Percentiles rank a stretch among this genome's conserved stretches.
Conservation (phyloP, 2,329 filamentous ascomycete species). For the Exophiala spinifera region DNA sequence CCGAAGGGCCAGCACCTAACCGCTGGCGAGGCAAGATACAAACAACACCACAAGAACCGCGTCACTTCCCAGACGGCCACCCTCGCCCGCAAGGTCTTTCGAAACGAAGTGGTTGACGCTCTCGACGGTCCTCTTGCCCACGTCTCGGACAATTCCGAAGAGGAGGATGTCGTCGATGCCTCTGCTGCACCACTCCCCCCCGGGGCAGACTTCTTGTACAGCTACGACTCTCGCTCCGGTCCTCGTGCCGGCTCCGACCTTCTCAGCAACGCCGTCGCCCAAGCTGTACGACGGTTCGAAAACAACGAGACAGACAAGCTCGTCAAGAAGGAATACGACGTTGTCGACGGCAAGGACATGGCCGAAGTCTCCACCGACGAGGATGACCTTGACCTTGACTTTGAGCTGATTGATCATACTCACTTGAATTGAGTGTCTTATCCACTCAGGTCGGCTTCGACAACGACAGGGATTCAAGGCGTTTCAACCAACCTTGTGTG, state of each 20-base stretch:
- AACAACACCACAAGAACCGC: conserved; percentile 18
- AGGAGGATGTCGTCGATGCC: conserved; percentile 35
- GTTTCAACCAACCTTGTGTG: background rate
- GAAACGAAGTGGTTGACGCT: conserved; percentile 36
- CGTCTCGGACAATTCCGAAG: conserved; percentile 31
- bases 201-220: conserved; percentile 52
- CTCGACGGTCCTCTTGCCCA: conserved; percentile 29
- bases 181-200: conserved; percentile 47
- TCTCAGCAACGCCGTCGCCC: conserved; percentile 54
- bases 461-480: background rate
- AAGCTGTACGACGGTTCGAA: conserved; percentile 60
- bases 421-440: conserved; percentile 24
- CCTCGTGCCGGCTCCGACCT: conserved; percentile 56
- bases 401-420: conserved; percentile 41
- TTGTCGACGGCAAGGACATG: conserved; percentile 40
- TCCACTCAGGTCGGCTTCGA: background rate
- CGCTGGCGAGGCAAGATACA: conserved; percentile 13
- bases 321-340: conserved; percentile 59
- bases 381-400: conserved; percentile 35
- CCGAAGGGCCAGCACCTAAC: conserved; percentile 13
- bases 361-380: conserved; percentile 38
- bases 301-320: conserved; percentile 59
- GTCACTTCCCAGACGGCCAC: conserved; percentile 19
- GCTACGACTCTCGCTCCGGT: conserved; percentile 50
- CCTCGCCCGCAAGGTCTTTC: conserved; percentile 31